Evolutionary conservation across 352 stramenopile species (phyloP).

Genomic region (Saprolegnia parasitica): DNA sequence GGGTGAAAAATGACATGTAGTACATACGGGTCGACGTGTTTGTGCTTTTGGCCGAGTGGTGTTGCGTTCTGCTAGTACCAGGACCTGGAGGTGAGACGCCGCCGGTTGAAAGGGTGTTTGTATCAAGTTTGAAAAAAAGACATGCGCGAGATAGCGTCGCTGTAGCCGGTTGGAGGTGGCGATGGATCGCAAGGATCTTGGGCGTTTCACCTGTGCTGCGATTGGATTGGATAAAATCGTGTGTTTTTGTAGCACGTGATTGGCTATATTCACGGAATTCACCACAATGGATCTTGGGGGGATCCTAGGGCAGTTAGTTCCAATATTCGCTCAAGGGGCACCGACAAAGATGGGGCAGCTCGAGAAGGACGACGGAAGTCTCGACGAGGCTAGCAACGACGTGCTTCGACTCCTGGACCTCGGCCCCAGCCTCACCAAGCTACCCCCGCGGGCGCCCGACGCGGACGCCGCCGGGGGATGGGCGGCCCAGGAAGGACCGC

Average conservation of each 20-base stretch:
- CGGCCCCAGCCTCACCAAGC: constrained; percentile 8
- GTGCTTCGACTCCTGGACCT: constrained; percentile 23
- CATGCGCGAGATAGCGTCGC: no score
- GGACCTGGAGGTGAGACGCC: no score
- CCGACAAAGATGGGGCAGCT: constrained; percentile 11
- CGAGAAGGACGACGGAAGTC: constrained; percentile 1
- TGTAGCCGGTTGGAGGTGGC: no score
- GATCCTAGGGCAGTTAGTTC: neutral
- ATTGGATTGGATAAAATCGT: no score
- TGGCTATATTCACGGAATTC: neutral
- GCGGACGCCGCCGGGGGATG: constrained; percentile 10
- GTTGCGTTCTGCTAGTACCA: no score
- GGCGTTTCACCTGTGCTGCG: no score
- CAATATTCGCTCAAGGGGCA: neutral
- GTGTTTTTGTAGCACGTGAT: neutral
- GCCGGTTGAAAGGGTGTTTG: no score
- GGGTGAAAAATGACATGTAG: constrained; percentile 7
- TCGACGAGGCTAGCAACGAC: constrained; percentile 16
- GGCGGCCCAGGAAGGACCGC: constrained; percentile 38
- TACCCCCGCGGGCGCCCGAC: neutral
- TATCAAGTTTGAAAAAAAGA: no score
- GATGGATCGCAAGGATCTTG: no score
- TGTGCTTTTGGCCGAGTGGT: neutral
- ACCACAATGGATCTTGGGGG: neutral
- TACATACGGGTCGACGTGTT: neutral